Evolutionary conservation across 257 asterid genomes (phyloP).

Genomic region (Solanum raphanifolium): DNA sequence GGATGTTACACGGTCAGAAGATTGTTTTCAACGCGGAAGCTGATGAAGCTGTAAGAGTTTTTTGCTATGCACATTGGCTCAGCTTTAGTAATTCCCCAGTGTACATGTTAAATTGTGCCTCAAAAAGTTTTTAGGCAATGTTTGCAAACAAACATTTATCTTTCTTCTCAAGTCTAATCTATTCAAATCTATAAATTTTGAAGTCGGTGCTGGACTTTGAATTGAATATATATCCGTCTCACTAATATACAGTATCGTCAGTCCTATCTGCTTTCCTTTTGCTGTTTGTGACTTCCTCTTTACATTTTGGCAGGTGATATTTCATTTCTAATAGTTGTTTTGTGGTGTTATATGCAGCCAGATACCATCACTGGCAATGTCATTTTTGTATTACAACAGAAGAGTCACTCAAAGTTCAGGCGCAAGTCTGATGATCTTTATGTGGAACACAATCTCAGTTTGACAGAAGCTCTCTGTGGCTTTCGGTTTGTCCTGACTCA

Average conservation of each 20-base stretch:
- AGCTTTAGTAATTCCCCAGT: not conserved
- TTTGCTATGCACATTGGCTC: not conserved
- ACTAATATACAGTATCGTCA: not conserved
- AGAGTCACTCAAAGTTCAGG: conserved; percentile 21
- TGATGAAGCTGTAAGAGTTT: conserved; percentile 30
- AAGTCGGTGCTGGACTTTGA: not conserved
- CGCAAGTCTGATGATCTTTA: conserved; percentile 21
- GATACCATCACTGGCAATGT: conserved; percentile 18
- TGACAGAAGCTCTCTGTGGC: conserved; percentile 25
- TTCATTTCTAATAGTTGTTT: not conserved
- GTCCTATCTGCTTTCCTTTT: not conserved
- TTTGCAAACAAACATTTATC: not conserved
- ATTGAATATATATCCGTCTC: not conserved
- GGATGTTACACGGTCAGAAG: conserved; percentile 29
- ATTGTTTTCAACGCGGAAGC: conserved; percentile 27
- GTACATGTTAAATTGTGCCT: not conserved
- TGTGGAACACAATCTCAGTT: conserved; percentile 17
- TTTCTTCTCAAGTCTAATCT: not conserved
- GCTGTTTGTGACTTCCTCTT: not conserved
- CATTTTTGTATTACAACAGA: conserved; percentile 15
- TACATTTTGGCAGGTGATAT: not conserved
- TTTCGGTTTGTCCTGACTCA: conserved; percentile 25
- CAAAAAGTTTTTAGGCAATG: not conserved
- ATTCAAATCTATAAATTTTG: not conserved
- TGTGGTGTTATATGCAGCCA: conserved; percentile 25